Evolutionary conservation across 2,329 filamentous ascomycete genomes (phyloP).

Genomic region (Cercospora berteroae): DNA sequence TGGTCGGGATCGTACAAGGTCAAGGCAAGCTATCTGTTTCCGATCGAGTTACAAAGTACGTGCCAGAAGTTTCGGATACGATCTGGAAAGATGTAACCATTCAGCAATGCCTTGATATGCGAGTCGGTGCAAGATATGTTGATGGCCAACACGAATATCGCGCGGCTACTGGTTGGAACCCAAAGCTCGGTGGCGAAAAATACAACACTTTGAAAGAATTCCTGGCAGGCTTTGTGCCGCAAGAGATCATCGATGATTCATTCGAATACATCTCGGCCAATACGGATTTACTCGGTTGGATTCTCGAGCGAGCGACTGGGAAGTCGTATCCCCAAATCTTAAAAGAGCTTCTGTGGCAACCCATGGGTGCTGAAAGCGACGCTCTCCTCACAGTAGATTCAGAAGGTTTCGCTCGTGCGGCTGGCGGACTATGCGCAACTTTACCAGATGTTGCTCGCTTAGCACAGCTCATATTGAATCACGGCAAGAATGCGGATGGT

Average conservation of each 20-base stretch:
- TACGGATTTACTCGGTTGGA: slow-evolving; percentile 30
- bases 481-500: slow-evolving; percentile 8
- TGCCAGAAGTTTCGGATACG: slow-evolving; percentile 22
- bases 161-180: slow-evolving; percentile 25
- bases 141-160: slow-evolving; percentile 27
- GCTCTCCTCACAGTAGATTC: slow-evolving; percentile 25
- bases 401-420: slow-evolving; percentile 22
- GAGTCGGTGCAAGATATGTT: slow-evolving; percentile 21
- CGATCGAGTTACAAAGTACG: slow-evolving; percentile 23
- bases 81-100: slow-evolving; percentile 25
- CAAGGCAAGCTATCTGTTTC: slow-evolving; percentile 24
- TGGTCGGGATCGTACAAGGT: slow-evolving; percentile 24
- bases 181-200: slow-evolving; percentile 15
- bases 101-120: slow-evolving; percentile 29
- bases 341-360: slow-evolving; percentile 27
- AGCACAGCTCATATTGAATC: slow-evolving; percentile 21
- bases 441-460: slow-evolving; percentile 28
- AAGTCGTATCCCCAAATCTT: slow-evolving; percentile 23
- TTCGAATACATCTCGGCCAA: slow-evolving; percentile 30
- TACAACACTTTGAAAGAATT: slow-evolving; percentile 23
- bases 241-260: slow-evolving; percentile 10
- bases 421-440: slow-evolving; percentile 27
- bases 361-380: slow-evolving; percentile 29
- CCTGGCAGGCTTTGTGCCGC: slow-evolving; percentile 20
- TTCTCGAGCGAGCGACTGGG: slow-evolving; percentile 26